Percentiles rank a stretch among this genome's conserved stretches.
These are phyloP conservation scores for Colletotrichum spinosum DNA, from an alignment of 2,329 filamentous ascomycete species.

Conservation along the genomic window DNA sequence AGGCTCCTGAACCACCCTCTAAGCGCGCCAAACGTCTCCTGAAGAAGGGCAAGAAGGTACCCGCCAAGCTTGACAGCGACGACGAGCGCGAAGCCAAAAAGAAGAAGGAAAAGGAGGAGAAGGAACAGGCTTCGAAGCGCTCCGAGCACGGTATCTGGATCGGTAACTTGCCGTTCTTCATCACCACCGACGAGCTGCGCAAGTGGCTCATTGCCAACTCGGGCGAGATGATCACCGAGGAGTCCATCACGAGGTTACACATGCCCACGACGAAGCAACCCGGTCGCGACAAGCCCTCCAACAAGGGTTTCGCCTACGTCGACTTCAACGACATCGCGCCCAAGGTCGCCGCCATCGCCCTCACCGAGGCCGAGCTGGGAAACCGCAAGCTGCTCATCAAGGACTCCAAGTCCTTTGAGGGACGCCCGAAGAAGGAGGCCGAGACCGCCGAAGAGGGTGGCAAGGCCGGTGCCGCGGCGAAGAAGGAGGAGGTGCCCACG, in stretches of 20 bases:
- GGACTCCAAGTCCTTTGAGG: conserved; percentile 88
- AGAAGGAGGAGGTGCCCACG: conserved; percentile 56
- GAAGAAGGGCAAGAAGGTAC: conserved; percentile 81
- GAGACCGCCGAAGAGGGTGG: conserved; percentile 41
- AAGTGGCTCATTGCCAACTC: conserved; percentile 82
- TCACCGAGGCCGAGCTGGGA: conserved; percentile 85
- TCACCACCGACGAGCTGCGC: conserved; percentile 79
- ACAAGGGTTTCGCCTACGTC: conserved; percentile 96
- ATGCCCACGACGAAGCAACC: conserved; percentile 74
- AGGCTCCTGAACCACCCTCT: conserved; percentile 91
- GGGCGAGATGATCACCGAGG: conserved; percentile 72
- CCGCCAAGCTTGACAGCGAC: conserved; percentile 56
- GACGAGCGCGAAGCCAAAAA: conserved; percentile 53
- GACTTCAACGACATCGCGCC: conserved; percentile 82
- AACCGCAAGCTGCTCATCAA: conserved; percentile 92
- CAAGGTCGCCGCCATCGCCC: conserved; percentile 80
- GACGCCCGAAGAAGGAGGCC: conserved; percentile 78
- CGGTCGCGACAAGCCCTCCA: conserved; percentile 62
- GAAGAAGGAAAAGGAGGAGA: conserved; percentile 53
- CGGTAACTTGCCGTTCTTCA: conserved; percentile 89
- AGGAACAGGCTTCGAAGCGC: conserved; percentile 60
- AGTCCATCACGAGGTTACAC: conserved; percentile 86
- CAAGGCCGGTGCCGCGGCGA: conserved; percentile 40
- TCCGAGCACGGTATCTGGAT: conserved; percentile 94
- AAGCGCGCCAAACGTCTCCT: conserved; percentile 92